Conservation (phyloP, 306 rosid genomes). For the Malus sylvestris region DNA sequence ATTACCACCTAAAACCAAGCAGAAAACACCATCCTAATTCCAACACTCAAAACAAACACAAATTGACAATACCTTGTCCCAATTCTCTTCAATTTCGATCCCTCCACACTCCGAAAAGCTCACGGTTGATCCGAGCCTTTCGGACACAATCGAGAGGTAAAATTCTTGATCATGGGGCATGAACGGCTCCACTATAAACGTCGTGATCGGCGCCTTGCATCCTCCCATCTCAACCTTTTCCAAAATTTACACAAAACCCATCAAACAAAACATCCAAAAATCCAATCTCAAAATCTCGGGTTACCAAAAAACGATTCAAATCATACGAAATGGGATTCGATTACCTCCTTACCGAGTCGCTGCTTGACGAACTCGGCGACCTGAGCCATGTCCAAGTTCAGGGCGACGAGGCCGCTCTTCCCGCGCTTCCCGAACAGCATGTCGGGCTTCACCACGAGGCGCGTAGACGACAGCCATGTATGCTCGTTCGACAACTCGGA, state of each 20-base stretch:
- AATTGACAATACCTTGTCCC: slow-evolving; percentile 59
- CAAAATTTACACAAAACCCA: background rate
- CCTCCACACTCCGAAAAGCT: slow-evolving; percentile 88
- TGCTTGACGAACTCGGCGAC: slow-evolving; percentile 66
- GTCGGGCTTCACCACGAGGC: slow-evolving; percentile 72
- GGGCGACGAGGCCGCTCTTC: slow-evolving; percentile 77
- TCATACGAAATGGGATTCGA: background rate
- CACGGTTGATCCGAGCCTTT: slow-evolving; percentile 61
- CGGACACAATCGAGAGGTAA: slow-evolving; percentile 77
- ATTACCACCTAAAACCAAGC: background rate
- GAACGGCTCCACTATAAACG: slow-evolving; percentile 83
- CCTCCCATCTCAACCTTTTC: slow-evolving; percentile 83
- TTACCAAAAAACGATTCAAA: background rate
- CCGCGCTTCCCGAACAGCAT: slow-evolving; percentile 90
- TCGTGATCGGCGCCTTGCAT: slow-evolving; percentile 79
- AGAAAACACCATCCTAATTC: background rate
- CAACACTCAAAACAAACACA: background rate
- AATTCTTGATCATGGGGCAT: slow-evolving; percentile 79
- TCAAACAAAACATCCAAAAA: background rate
- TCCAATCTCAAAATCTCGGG: background rate
- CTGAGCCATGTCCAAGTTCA: slow-evolving; percentile 65
- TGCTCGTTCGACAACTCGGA: slow-evolving; percentile 50
- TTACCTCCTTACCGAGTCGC: slow-evolving; percentile 71
- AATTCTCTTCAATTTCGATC: slow-evolving; percentile 75
- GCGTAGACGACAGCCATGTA: slow-evolving; percentile 67